Percentiles rank a stretch among this genome's conserved stretches.
These are phyloP conservation scores for Cytospora schulzeri DNA, from an alignment of 2,329 filamentous ascomycete genomes.

Conservation along the genomic window DNA sequence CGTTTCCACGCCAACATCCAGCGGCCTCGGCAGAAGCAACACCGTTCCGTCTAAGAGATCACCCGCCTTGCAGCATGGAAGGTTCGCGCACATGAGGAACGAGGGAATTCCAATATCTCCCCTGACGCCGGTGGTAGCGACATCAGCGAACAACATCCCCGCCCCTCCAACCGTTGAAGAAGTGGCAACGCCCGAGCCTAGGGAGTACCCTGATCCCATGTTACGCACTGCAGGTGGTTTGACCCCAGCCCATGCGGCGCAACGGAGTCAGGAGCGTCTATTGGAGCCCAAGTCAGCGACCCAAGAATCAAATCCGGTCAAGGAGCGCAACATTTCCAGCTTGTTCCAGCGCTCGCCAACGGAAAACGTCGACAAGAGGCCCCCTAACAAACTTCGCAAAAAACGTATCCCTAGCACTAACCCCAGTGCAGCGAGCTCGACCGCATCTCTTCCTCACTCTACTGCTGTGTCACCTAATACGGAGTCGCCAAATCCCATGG, in stretches of 20 bases:
- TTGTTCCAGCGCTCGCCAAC: constrained; percentile 72
- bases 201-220: constrained; percentile 23
- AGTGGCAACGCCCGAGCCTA: constrained; percentile 36
- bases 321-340: constrained; percentile 68
- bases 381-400: constrained; percentile 90
- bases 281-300: constrained; percentile 40
- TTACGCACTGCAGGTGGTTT: constrained; percentile 14
- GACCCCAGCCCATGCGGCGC: constrained; percentile 32
- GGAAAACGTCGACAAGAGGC: constrained; percentile 64
- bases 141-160: constrained; percentile 55
- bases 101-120: constrained; percentile 35
- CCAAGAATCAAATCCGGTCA: constrained; percentile 53
- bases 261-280: constrained; percentile 53
- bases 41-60: constrained; percentile 92
- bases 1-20: constrained; percentile 55
- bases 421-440: constrained; percentile 89
- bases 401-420: constrained; percentile 77
- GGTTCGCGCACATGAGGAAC: constrained; percentile 57
- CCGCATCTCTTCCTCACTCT: constrained; percentile 66
- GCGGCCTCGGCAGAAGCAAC: constrained; percentile 71
- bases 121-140: constrained; percentile 40
- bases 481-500: constrained; percentile 52
- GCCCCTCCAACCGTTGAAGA: constrained; percentile 43
- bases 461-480: constrained; percentile 48
- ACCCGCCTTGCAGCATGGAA: constrained; percentile 66